Evolutionary conservation across 495 filamentous ascomycete species (phyloP), one percentile per base, ranked within the genome.

Genomic region (Aspergillus sparsus): DNA sequence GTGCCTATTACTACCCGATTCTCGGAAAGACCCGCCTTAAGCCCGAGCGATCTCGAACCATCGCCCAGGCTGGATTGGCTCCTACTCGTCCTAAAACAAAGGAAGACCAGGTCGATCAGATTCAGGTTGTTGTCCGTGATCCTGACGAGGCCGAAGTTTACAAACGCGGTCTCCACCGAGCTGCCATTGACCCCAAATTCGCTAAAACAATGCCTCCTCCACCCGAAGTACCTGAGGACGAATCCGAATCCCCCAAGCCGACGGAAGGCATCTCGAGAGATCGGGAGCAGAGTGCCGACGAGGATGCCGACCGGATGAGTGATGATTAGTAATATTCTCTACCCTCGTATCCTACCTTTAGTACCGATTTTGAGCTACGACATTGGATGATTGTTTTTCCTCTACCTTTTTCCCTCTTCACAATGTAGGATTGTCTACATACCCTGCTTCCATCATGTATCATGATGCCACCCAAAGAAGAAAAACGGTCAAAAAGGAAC

Each of bases 1-100:
- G 83, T 16, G 93, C 90, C 8, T 97, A 90, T 74, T 97, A 92
- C 70, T 98, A 97, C 65, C 92, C 93, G 0, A 84, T 98, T 62
- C 74, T 90, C 55, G 89, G 91, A 74, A 87, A 83, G 67, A 82
- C 80, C 32, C 78, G 79, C 18, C 74, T 89, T 32, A 82, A 85
- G 73, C 82, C 84, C 6, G 80, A 82, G 64, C 73, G 86, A 57
- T 74, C 76, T 35, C 76, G 75, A 51, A 84, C 79, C 37, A 75
- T 82, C 16, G 80, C 77, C 7, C 74, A 78, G 49, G 74, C 78
- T 15, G 78, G 77, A 32, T 63, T 79, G 52, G 74, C 73, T 37
- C 77, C 76, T 44, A 73, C 68, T 10, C 66, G 64, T 0, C 68
- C 68, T 2, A 68, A 75, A 60, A 62, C 66, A 11, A 71, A 71